Conservation (phyloP, 345 rosid genomes). For the Pistacia atlantica region DNA sequence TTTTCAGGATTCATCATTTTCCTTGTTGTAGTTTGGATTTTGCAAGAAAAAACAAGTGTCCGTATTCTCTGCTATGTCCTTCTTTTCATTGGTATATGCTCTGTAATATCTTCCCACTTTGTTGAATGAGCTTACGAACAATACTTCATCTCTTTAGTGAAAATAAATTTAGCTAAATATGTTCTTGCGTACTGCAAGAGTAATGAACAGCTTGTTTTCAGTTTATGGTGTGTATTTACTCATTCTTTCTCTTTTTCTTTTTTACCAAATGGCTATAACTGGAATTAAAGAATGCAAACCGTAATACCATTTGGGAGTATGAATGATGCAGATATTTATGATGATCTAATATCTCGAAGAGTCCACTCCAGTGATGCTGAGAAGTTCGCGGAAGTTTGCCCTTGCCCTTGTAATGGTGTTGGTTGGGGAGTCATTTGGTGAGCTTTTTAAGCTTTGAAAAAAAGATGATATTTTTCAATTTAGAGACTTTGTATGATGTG, state of each 20-base stretch:
- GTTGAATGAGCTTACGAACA: constrained; percentile 1
- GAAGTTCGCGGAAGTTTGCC: constrained; percentile 97
- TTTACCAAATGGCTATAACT: neutral
- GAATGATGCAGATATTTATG: constrained; percentile 71
- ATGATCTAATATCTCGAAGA: constrained; percentile 93
- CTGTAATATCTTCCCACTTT: constrained; percentile 1
- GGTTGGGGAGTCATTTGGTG: constrained; percentile 98
- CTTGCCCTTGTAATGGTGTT: constrained; percentile 89
- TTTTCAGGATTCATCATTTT: constrained; percentile 84
- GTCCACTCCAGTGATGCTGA: constrained; percentile 93
- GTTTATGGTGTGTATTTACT: constrained; percentile 66
- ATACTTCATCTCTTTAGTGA: constrained; percentile 8
- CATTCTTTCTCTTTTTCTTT: constrained; percentile 1
- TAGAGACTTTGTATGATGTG: neutral
- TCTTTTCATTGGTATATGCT: constrained; percentile 77
- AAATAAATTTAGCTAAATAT: constrained; percentile 17
- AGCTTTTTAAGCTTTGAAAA: constrained; percentile 25
- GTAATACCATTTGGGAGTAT: neutral
- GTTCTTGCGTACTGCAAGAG: constrained; percentile 59
- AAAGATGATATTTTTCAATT: neutral
- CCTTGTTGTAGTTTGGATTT: constrained; percentile 79
- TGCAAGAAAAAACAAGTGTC: constrained; percentile 80
- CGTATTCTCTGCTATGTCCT: constrained; percentile 86
- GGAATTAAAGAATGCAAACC: neutral
- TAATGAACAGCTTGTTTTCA: constrained; percentile 97